Conservation (phyloP, 192 early-diverging fungal genomes). For the Spizellomyces punctatus region DNA sequence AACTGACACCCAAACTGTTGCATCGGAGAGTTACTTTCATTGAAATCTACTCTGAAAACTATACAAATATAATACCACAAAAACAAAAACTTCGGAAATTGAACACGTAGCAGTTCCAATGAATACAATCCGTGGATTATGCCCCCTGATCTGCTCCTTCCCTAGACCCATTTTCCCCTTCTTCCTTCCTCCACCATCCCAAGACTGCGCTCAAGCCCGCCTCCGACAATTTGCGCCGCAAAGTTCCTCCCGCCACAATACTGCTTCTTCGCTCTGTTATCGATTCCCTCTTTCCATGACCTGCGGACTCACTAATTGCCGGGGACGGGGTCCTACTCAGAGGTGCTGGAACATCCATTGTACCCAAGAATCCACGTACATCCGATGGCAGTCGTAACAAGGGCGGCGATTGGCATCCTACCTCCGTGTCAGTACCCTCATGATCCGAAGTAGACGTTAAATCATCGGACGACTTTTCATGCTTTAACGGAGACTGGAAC, state of each 20-base stretch:
- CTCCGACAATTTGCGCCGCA: constrained; percentile 24
- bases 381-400: neutral
- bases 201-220: constrained; percentile 16
- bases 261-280: constrained; percentile 4
- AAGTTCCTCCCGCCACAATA: neutral
- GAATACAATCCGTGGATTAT: too few species aligned
- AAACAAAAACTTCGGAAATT: too few species aligned
- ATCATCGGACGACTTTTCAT: neutral
- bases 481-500: neutral
- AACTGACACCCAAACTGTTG: too few species aligned
- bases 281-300: neutral
- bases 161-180: neutral
- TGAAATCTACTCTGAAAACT: too few species aligned
- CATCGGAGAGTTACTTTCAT: too few species aligned
- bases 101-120: too few species aligned
- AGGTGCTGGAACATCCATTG: neutral
- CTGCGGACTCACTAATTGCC: neutral
- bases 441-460: neutral
- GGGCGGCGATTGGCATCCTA: neutral
- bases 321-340: neutral
- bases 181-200: constrained; percentile 34
- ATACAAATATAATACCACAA: too few species aligned
- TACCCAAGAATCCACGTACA: neutral
- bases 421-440: neutral
- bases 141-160: neutral